Evolutionary conservation across 1,139 yeast genomes (phyloP).

Genomic region (Pichia sp.): DNA sequence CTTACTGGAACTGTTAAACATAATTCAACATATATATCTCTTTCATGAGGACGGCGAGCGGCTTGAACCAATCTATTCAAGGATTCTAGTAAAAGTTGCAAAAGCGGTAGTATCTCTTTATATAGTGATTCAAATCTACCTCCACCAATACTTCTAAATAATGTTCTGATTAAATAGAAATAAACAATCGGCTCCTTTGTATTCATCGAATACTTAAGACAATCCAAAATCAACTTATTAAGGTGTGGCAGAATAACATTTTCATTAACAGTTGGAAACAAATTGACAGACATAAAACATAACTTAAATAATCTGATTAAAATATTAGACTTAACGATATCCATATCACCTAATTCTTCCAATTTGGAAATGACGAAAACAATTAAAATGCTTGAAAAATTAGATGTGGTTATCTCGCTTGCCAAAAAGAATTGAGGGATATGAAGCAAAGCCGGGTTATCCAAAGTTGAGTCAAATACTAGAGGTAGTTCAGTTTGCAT

Average conservation of each 20-base stretch:
- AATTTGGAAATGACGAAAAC: constrained; percentile 69
- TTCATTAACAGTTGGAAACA: constrained; percentile 85
- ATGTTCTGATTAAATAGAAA: constrained; percentile 78
- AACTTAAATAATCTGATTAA: constrained; percentile 80
- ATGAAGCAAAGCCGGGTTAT: constrained; percentile 81
- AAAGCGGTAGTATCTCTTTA: constrained; percentile 84
- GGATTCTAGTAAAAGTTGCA: constrained; percentile 80
- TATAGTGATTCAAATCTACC: constrained; percentile 89
- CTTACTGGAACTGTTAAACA: constrained; percentile 95
- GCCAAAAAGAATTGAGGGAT: constrained; percentile 92
- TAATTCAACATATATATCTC: constrained; percentile 89
- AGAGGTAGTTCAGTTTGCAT: constrained; percentile 75
- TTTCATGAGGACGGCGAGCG: constrained; percentile 81
- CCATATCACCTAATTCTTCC: constrained; percentile 74
- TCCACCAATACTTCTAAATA: constrained; percentile 93
- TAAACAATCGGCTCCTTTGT: constrained; percentile 90
- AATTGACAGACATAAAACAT: constrained; percentile 91
- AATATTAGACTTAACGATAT: constrained; percentile 71
- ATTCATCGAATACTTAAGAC: constrained; percentile 73
- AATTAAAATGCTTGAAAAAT: constrained; percentile 81
- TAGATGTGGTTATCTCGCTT: constrained; percentile 87
- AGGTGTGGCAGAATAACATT: constrained; percentile 81
- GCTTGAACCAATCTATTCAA: constrained; percentile 76
- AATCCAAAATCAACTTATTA: constrained; percentile 72
- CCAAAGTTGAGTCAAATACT: constrained; percentile 71